Conservation (phyloP, 352 stramenopile genomes). For the Bremia lactucae region DNA sequence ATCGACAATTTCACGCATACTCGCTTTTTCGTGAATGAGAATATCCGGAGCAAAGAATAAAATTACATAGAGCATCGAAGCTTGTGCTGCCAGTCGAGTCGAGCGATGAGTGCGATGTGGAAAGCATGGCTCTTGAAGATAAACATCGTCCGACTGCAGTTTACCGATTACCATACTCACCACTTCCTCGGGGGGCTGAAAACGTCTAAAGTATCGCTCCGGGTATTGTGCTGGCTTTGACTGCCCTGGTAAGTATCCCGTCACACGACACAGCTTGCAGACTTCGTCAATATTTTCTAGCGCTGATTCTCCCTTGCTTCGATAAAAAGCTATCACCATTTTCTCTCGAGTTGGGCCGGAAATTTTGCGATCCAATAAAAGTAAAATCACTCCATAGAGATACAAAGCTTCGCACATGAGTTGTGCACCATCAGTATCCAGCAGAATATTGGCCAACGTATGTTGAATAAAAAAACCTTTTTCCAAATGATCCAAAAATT, state of each 20-base stretch:
- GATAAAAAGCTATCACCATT: conserved; percentile 86
- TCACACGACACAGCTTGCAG: conserved; percentile 85
- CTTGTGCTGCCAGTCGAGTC: conserved; percentile 84
- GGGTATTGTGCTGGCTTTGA: conserved; percentile 81
- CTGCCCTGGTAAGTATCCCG: conserved; percentile 78
- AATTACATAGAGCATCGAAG: conserved; percentile 92
- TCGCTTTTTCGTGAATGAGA: conserved; percentile 86
- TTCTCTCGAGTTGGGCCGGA: conserved; percentile 83
- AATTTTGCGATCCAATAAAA: conserved; percentile 90
- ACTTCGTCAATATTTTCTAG: conserved; percentile 88
- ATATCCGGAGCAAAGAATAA: conserved; percentile 90
- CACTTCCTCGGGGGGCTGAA: conserved; percentile 78
- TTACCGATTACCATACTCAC: conserved; percentile 90
- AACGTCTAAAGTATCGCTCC: conserved; percentile 83
- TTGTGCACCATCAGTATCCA: conserved; percentile 89
- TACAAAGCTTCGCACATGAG: conserved; percentile 92
- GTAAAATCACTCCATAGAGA: conserved; percentile 91
- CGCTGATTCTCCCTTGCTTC: conserved; percentile 81
- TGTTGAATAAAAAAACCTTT: conserved; percentile 93
- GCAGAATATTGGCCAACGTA: conserved; percentile 88
- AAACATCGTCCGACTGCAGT: conserved; percentile 91
- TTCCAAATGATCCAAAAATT: conserved; percentile 88
- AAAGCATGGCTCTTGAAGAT: conserved; percentile 86
- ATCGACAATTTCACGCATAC: conserved; percentile 92
- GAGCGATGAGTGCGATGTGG: conserved; percentile 88